Evolutionary conservation across 2,329 filamentous ascomycete genomes (phyloP).

Genomic region (Didymella sp.): DNA sequence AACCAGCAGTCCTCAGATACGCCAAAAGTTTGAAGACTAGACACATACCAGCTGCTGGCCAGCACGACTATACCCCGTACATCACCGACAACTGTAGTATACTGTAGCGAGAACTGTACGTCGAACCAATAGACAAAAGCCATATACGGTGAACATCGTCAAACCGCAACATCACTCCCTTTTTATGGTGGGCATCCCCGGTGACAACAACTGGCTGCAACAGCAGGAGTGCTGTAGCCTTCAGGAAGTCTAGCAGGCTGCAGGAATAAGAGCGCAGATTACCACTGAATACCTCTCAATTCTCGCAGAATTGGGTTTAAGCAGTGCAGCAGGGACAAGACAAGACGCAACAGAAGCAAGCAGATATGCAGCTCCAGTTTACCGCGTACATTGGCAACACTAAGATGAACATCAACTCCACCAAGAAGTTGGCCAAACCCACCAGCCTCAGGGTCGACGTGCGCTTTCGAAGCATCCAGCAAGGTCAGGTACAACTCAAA

Average conservation of each 20-base stretch:
- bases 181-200: no score
- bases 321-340: no score
- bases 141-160: neutral
- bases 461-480: no score
- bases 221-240: neutral
- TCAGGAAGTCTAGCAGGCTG: neutral
- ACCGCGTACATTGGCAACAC: no score
- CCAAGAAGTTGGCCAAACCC: no score
- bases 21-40: constrained; percentile 18
- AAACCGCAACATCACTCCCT: neutral
- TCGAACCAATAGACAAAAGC: constrained; percentile 10
- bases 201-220: neutral
- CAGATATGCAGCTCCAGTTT: no score
- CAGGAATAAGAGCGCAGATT: neutral
- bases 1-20: constrained; percentile 25
- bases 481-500: no score
- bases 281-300: neutral
- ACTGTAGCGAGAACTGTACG: constrained; percentile 3
- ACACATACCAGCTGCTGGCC: constrained; percentile 6
- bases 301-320: no score
- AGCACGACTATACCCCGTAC: constrained; percentile 20
- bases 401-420: no score
- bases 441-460: no score
- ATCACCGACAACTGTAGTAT: constrained; percentile 15
- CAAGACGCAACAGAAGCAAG: no score